Conservation (phyloP, 441 rosid genomes). For the Dalechampia spathulata region DNA sequence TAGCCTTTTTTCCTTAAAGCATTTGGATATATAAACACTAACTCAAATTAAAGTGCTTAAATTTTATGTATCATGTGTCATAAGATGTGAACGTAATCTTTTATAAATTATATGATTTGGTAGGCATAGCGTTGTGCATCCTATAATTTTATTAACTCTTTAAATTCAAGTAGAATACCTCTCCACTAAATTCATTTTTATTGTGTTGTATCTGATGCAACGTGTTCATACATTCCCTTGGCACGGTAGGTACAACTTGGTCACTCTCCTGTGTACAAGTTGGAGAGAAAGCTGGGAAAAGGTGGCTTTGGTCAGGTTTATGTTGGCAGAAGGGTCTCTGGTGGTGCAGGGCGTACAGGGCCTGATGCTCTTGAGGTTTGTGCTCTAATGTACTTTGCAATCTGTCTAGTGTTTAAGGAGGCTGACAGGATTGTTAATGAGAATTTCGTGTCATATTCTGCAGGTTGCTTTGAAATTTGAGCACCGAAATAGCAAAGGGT, state of each 20-base stretch:
- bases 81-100: background rate
- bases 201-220: background rate
- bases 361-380: slow-evolving; percentile 54
- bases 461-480: slow-evolving; percentile 78
- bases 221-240: background rate
- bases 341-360: slow-evolving; percentile 32
- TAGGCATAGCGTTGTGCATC: too few relatives aligned
- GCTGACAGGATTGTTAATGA: too few relatives aligned
- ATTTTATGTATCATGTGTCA: background rate
- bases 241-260: slow-evolving; percentile 48
- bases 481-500: slow-evolving; percentile 74
- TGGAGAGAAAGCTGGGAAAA: slow-evolving; percentile 68
- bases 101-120: background rate
- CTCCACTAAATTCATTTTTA: background rate
- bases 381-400: background rate
- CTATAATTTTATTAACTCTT: too few relatives aligned
- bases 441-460: slow-evolving; percentile 8
- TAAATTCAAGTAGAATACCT: background rate
- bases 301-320: slow-evolving; percentile 88
- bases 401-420: too few relatives aligned
- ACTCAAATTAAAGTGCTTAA: too few relatives aligned
- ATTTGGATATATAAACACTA: too few relatives aligned
- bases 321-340: slow-evolving; percentile 54
- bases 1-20: too few relatives aligned
- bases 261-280: slow-evolving; percentile 51